Conservation (phyloP, 2,329 filamentous ascomycete genomes). For the Phialophora macrospora region DNA sequence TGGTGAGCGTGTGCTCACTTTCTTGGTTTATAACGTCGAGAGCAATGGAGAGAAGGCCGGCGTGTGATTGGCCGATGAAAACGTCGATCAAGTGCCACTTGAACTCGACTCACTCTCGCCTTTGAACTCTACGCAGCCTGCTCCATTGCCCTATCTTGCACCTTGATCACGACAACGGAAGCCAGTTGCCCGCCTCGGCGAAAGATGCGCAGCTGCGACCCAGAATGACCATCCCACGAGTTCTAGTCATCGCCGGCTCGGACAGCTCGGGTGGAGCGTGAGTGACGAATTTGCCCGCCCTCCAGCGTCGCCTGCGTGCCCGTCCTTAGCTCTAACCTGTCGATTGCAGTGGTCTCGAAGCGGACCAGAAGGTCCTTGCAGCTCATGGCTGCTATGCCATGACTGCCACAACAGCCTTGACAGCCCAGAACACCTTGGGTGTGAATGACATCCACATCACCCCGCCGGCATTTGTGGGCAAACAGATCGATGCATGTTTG, state of each 20-base stretch:
- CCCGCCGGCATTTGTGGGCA: conserved; percentile 76
- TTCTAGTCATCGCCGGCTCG: conserved; percentile 84
- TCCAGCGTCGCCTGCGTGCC: conserved; percentile 22
- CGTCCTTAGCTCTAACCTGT: conserved; percentile 23
- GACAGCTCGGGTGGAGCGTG: conserved; percentile 91
- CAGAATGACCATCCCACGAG: conserved; percentile 54
- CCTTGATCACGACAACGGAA: background rate
- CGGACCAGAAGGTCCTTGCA: conserved; percentile 91
- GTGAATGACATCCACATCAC: conserved; percentile 80
- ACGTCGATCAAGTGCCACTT: background rate
- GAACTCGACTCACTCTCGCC: background rate
- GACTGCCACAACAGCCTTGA: conserved; percentile 92
- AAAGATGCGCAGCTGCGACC: background rate
- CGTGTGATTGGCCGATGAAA: conserved; percentile 11
- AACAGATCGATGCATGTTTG: conserved; percentile 83
- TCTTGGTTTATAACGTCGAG: background rate
- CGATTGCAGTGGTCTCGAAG: conserved; percentile 77
- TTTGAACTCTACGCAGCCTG: background rate
- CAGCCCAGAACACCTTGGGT: conserved; percentile 90
- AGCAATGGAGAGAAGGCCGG: conserved; percentile 2
- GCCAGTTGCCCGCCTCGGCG: background rate
- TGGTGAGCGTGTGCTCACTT: background rate
- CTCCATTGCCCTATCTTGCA: background rate
- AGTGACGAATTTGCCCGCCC: conserved; percentile 48
- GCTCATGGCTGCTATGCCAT: conserved; percentile 94